Evolutionary conservation across 495 filamentous ascomycete species (phyloP).

Genomic region (Trichocladium antarcticum): DNA sequence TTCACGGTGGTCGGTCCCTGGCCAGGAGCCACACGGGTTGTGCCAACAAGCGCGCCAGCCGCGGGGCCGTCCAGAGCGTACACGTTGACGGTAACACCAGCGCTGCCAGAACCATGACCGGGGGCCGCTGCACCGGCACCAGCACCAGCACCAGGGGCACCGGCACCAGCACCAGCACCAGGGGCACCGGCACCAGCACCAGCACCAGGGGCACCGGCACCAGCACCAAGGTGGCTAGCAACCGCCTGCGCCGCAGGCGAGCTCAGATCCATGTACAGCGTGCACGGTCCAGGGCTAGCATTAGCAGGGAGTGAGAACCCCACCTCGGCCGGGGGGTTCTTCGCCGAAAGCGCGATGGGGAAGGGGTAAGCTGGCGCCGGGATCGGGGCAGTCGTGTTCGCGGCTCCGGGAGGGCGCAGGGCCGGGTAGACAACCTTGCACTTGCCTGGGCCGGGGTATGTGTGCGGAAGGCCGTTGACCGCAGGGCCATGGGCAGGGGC

Average conservation of each 20-base stretch:
- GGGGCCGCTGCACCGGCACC: neutral
- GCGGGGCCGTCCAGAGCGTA: slow-evolving; percentile 22
- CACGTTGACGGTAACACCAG: slow-evolving; percentile 16
- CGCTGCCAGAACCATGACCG: slow-evolving; percentile 9
- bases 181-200: too few species aligned
- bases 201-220: too few species aligned
- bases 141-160: neutral
- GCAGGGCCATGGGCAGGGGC: too few species aligned
- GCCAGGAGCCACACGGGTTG: slow-evolving; percentile 11
- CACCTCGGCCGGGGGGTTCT: slow-evolving; percentile 4
- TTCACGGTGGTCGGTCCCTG: slow-evolving; percentile 12
- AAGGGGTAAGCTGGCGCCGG: neutral
- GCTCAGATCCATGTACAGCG: slow-evolving; percentile 15
- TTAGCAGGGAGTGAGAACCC: slow-evolving; percentile 20
- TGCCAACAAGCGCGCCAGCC: slow-evolving; percentile 18
- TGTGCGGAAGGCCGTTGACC: too few species aligned
- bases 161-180: too few species aligned
- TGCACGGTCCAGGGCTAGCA: slow-evolving; percentile 16
- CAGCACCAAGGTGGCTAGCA: too few species aligned
- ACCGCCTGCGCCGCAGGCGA: neutral
- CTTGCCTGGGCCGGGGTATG: too few species aligned
- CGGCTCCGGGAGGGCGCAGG: too few species aligned
- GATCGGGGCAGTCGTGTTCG: too few species aligned
- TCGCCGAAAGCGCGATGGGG: neutral
- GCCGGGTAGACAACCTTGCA: too few species aligned